phyloP scores from a whole-genome alignment of 306 rosid genomes.

The Sicyos baderoa region DNA sequence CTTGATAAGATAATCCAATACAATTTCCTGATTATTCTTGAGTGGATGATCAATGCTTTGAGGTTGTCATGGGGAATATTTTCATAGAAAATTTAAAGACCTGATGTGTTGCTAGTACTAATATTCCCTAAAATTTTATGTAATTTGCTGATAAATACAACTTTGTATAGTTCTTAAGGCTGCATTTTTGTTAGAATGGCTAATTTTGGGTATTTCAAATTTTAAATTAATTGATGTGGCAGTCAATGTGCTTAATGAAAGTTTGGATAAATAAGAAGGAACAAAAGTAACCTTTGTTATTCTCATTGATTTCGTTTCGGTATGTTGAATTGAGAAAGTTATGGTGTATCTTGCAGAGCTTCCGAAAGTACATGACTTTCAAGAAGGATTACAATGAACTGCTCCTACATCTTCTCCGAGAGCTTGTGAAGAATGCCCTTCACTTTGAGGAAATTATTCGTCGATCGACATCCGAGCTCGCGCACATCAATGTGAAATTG shows the following conservation, averaged over 20 bases:
- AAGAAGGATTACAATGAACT: slow-evolving; percentile 81
- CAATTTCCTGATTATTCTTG: background rate
- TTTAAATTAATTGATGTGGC: background rate
- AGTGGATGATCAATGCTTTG: background rate
- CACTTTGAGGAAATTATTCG: slow-evolving; percentile 67
- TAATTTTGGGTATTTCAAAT: background rate
- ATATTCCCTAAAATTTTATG: background rate
- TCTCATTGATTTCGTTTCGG: background rate
- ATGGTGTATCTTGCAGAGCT: slow-evolving; percentile 49
- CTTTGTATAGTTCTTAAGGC: background rate
- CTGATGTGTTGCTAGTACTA: background rate
- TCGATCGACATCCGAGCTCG: slow-evolving; percentile 52
- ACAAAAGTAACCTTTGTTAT: background rate
- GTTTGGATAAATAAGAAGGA: background rate
- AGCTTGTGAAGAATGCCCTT: slow-evolving; percentile 76
- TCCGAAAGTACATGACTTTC: slow-evolving; percentile 78
- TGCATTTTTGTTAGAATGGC: background rate
- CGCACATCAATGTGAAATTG: slow-evolving; percentile 58
- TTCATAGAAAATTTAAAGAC: background rate
- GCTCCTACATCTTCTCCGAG: slow-evolving; percentile 62
- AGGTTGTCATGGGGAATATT: background rate
- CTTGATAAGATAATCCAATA: background rate
- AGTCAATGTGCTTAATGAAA: background rate
- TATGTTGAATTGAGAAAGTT: background rate
- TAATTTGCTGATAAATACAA: background rate